phyloP scores from a whole-genome alignment of 331 rosid species.

The Dryas integrifolia region DNA sequence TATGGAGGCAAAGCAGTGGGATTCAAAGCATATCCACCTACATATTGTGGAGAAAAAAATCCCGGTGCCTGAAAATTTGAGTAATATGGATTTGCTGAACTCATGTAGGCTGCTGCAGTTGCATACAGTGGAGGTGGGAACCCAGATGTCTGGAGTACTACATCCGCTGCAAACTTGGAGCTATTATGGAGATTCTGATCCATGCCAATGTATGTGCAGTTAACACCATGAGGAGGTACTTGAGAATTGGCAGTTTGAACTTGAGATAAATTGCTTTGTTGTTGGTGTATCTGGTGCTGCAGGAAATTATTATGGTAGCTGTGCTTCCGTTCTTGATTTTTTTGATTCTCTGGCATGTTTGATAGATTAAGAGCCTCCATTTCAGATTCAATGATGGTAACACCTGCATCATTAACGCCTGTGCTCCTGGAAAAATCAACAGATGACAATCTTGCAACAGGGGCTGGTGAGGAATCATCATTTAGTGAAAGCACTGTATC shows the following conservation, averaged over 20 bases:
- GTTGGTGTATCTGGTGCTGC: constrained; percentile 38
- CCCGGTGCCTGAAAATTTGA: constrained; percentile 50
- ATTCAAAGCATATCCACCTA: constrained; percentile 54
- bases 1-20: constrained; percentile 54
- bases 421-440: constrained; percentile 33
- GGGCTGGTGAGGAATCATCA: constrained; percentile 23
- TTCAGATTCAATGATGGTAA: constrained; percentile 38
- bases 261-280: constrained; percentile 42
- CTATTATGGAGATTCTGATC: constrained; percentile 41
- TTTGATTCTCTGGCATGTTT: constrained; percentile 42
- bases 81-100: constrained; percentile 60
- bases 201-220: constrained; percentile 32
- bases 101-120: constrained; percentile 48
- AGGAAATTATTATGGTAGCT: constrained; percentile 41
- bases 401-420: constrained; percentile 40
- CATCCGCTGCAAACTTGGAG: constrained; percentile 43
- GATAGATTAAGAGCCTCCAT: constrained; percentile 47
- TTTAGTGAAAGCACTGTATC: constrained; percentile 33
- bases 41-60: constrained; percentile 51
- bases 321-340: constrained; percentile 44
- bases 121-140: constrained; percentile 63
- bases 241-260: constrained; percentile 37
- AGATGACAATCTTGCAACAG: constrained; percentile 40
- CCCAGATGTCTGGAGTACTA: constrained; percentile 55
- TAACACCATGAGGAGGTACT: constrained; percentile 35